These are phyloP conservation scores for Psilocybe cyanescens DNA, from an alignment of 768 basidiomycete genomes.

Conservation along the genomic window DNA sequence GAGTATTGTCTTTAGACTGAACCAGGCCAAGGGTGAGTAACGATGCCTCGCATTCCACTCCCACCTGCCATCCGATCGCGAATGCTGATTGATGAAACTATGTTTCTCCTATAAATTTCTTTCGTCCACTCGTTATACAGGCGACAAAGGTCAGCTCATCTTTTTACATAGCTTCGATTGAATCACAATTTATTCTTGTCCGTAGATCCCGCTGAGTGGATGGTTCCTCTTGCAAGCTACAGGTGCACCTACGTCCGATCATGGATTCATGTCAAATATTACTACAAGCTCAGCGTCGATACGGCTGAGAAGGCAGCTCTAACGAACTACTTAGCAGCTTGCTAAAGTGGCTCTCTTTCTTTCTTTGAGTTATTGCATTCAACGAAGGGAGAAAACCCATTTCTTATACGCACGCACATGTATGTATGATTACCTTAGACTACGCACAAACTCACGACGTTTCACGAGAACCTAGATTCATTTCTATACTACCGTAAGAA, in stretches of 20 bases:
- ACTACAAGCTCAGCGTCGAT: slow-evolving; percentile 51
- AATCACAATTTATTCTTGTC: not conserved
- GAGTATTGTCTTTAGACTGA: slow-evolving; percentile 32
- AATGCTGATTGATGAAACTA: too few species aligned
- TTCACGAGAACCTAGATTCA: too few species aligned
- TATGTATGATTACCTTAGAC: too few species aligned
- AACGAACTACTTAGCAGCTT: slow-evolving; percentile 38
- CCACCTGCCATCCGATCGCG: too few species aligned
- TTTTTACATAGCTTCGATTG: not conserved
- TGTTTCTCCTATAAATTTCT: not conserved
- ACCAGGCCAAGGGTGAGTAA: slow-evolving; percentile 48
- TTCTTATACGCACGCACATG: too few species aligned
- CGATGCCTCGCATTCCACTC: not conserved
- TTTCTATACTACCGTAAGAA: too few species aligned
- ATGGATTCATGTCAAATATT: slow-evolving; percentile 57
- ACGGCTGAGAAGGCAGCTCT: slow-evolving; percentile 54
- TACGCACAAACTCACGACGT: too few species aligned
- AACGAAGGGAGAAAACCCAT: too few species aligned
- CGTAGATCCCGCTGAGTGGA: slow-evolving; percentile 52
- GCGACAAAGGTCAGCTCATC: slow-evolving; percentile 45
- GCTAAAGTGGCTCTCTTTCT: slow-evolving; percentile 24
- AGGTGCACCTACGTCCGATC: slow-evolving; percentile 57
- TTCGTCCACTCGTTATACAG: slow-evolving; percentile 21
- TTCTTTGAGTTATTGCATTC: too few species aligned
- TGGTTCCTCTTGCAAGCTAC: slow-evolving; percentile 51